A percentile compares a stretch with the other conserved stretches of the same genome.
phyloP scores from a whole-genome alignment of 176 grass and related monocot species.

The Avena eriantha region DNA sequence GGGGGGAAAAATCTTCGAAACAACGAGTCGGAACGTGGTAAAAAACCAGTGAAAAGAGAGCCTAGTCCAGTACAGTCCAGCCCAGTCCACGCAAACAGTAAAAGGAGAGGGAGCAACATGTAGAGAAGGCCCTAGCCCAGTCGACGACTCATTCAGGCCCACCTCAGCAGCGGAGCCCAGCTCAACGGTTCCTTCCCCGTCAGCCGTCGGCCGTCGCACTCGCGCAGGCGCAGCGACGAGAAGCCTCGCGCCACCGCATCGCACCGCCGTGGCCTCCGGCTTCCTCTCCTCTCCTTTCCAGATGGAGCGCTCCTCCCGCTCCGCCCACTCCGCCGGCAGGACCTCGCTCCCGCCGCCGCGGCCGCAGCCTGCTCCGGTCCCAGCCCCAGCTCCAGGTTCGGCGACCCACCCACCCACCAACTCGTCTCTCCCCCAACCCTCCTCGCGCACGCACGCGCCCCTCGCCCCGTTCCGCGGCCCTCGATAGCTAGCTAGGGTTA shows the following conservation, averaged over 20 bases:
- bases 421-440: background rate
- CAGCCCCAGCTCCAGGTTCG: background rate
- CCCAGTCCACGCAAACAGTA: no score
- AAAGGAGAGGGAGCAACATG: no score
- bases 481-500: background rate
- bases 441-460: background rate
- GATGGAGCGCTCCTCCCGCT: constrained; percentile 9
- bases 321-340: background rate
- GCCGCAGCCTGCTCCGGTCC: background rate
- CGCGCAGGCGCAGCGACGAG: no score
- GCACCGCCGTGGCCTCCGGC: background rate
- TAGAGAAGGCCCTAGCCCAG: no score
- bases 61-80: no score
- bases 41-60: no score
- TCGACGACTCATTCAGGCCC: no score
- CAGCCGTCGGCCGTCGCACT: no score
- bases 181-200: no score
- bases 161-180: no score
- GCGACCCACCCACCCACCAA: background rate
- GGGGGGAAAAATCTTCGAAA: no score
- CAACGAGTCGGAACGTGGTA: no score
- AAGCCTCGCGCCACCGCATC: background rate
- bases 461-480: background rate
- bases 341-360: background rate
- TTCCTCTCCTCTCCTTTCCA: background rate